These are phyloP conservation scores for Lactarius pseudohatsudake DNA, from an alignment of 768 basidiomycete genomes.

Conservation along the genomic window DNA sequence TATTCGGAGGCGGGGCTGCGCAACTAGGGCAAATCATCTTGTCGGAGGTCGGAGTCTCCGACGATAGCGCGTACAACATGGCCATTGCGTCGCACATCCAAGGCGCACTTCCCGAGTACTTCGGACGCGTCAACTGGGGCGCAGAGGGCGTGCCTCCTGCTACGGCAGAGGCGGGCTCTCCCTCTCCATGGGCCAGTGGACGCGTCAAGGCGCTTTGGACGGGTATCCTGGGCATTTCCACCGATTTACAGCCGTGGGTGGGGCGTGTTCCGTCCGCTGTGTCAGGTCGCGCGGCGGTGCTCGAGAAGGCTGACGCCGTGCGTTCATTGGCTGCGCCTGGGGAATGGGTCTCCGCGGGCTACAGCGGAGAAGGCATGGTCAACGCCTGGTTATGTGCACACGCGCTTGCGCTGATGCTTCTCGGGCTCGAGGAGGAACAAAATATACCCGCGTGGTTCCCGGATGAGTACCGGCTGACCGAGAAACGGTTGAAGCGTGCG, in stretches of 20 bases:
- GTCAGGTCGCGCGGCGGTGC: slow-evolving; percentile 36
- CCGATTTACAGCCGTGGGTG: slow-evolving; percentile 67
- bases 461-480: slow-evolving; percentile 46
- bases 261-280: slow-evolving; percentile 56
- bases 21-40: slow-evolving; percentile 34
- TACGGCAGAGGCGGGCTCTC: slow-evolving; percentile 38
- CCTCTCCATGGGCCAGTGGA: slow-evolving; percentile 41
- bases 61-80: slow-evolving; percentile 41
- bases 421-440: slow-evolving; percentile 41
- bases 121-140: slow-evolving; percentile 48
- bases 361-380: slow-evolving; percentile 72
- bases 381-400: slow-evolving; percentile 65
- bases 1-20: slow-evolving; percentile 65
- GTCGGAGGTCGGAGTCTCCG: slow-evolving; percentile 35
- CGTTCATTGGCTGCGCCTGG: slow-evolving; percentile 41
- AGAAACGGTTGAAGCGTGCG: slow-evolving; percentile 49
- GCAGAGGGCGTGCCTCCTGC: slow-evolving; percentile 35
- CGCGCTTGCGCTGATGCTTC: slow-evolving; percentile 60
- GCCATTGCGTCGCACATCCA: slow-evolving; percentile 44
- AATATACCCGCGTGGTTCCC: slow-evolving; percentile 49
- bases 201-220: slow-evolving; percentile 60
- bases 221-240: slow-evolving; percentile 61
- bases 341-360: slow-evolving; percentile 74
- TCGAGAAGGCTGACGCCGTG: slow-evolving; percentile 1
- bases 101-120: slow-evolving; percentile 55